Conservation (phyloP, 1,139 yeast genomes). For the Hanseniaspora uvarum region DNA sequence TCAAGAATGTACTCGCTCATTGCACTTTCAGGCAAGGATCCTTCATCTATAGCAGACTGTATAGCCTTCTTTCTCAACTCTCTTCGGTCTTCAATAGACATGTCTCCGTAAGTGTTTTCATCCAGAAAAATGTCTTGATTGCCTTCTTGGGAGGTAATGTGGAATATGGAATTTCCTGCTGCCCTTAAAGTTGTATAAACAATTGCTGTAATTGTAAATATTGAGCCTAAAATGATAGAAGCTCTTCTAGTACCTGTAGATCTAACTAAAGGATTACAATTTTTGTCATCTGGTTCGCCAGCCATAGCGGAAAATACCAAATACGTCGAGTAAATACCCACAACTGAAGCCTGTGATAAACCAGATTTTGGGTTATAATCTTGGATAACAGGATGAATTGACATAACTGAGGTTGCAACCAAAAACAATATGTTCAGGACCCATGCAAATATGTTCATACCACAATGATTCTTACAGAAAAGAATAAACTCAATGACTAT, state of each 20-base stretch:
- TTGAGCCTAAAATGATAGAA: slow-evolving; percentile 78
- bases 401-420: slow-evolving; percentile 53
- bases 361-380: slow-evolving; percentile 94
- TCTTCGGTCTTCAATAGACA: slow-evolving; percentile 48
- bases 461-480: slow-evolving; percentile 77
- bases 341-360: slow-evolving; percentile 93
- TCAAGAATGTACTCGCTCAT: slow-evolving; percentile 46
- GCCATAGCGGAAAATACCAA: slow-evolving; percentile 88
- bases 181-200: slow-evolving; percentile 97
- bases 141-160: slow-evolving; percentile 27
- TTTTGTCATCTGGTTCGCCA: slow-evolving; percentile 87
- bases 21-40: slow-evolving; percentile 88
- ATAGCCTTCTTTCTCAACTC: slow-evolving; percentile 83
- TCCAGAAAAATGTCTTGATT: slow-evolving; percentile 25
- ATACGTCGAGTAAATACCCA: slow-evolving; percentile 85
- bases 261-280: slow-evolving; percentile 83
- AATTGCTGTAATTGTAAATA: slow-evolving; percentile 86
- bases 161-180: slow-evolving; percentile 58
- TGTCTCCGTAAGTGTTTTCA: slow-evolving; percentile 34
- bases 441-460: slow-evolving; percentile 84
- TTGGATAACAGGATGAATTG: slow-evolving; percentile 75
- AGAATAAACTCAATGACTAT: slow-evolving; percentile 71
- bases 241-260: slow-evolving; percentile 85
- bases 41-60: slow-evolving; percentile 88
- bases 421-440: slow-evolving; percentile 61